Conservation (phyloP, 1,284 basidiomycete species). For the Irpex sp. region DNA sequence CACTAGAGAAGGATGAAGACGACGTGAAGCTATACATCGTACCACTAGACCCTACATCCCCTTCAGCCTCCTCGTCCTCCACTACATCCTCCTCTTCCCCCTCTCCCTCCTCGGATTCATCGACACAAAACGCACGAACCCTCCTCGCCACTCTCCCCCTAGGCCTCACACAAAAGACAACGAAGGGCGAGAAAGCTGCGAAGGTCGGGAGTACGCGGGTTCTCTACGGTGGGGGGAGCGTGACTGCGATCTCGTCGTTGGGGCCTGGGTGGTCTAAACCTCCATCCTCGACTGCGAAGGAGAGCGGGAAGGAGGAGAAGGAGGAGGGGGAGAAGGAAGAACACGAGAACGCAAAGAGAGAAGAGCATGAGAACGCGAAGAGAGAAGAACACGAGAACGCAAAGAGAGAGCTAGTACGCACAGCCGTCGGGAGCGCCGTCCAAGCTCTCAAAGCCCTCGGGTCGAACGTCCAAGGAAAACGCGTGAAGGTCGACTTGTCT, state of each 20-base stretch:
- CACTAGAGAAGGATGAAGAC: no score
- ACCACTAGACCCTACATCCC: conserved; percentile 37
- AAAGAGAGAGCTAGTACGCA: conserved; percentile 62
- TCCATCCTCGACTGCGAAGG: conserved; percentile 14
- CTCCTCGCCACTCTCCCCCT: no score
- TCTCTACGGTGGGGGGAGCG: conserved; percentile 47
- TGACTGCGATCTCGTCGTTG: conserved; percentile 59
- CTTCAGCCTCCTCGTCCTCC: conserved; percentile 15
- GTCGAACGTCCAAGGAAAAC: conserved; percentile 46
- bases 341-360: no score
- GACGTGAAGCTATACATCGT: conserved; percentile 23
- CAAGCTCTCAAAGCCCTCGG: conserved; percentile 57
- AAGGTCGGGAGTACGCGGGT: conserved; percentile 63
- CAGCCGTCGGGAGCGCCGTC: conserved; percentile 63
- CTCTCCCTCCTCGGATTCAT: no score
- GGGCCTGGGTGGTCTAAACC: conserved; percentile 55
- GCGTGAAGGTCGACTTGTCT: conserved; percentile 63
- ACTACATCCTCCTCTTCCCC: conserved; percentile 44
- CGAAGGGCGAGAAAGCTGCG: conserved; percentile 18
- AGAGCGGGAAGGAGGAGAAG: no score
- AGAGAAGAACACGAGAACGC: conserved; percentile 27
- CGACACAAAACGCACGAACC: no score
- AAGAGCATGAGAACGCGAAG: no score
- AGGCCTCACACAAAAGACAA: no score
- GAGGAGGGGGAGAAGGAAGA: no score